These are phyloP conservation scores for Lumnitzera racemosa DNA, from an alignment of 345 rosid genomes.

Conservation along the genomic window DNA sequence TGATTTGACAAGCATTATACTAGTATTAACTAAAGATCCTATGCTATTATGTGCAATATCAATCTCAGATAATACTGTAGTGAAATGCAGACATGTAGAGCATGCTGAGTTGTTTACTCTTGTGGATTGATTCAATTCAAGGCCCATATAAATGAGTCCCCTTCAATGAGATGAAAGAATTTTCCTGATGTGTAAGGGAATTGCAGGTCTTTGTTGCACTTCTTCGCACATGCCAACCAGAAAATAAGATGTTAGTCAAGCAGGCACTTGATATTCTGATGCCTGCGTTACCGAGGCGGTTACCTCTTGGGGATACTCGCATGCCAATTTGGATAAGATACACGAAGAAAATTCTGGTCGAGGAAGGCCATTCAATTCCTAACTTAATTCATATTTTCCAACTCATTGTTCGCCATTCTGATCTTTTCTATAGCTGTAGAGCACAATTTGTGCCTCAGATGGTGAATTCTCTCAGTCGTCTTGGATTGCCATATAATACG, in stretches of 20 bases:
- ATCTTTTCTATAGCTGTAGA: constrained; percentile 95
- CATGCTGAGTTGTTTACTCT: not conserved
- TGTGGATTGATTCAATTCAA: no score
- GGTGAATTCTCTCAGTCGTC: constrained; percentile 98
- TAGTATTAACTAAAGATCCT: no score
- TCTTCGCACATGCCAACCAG: constrained; percentile 97
- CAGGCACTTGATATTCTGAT: constrained; percentile 97
- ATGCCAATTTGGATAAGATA: constrained; percentile 99
- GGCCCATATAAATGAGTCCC: not conserved
- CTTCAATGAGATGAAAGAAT: not conserved
- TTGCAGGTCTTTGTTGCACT: constrained; percentile 98
- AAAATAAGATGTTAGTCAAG: constrained; percentile 94
- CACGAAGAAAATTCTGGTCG: constrained; percentile 95
- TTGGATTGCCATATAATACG: constrained; percentile 92
- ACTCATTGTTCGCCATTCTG: constrained; percentile 94
- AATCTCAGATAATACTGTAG: not conserved
- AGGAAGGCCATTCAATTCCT: constrained; percentile 95
- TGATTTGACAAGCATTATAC: no score
- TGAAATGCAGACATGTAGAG: not conserved
- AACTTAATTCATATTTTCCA: constrained; percentile 98
- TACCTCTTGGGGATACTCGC: constrained; percentile 93
- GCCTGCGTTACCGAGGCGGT: constrained; percentile 95
- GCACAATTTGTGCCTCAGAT: constrained; percentile 99
- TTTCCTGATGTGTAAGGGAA: not conserved
- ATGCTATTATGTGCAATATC: no score